phyloP scores from a whole-genome alignment of 2,329 filamentous ascomycete species.

The Penicillium sp. region DNA sequence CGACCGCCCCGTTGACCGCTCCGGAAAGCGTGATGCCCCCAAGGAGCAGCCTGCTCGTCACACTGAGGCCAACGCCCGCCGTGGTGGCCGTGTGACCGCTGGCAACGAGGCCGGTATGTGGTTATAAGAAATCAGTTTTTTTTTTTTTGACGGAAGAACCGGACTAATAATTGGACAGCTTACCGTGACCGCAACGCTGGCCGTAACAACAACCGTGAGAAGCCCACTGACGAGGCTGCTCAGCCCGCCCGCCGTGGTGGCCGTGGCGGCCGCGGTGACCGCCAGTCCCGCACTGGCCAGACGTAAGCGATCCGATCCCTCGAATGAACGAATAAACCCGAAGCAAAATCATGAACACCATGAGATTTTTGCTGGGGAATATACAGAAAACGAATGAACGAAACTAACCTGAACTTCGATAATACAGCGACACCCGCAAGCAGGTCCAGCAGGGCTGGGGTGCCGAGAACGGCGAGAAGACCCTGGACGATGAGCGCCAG shows the following conservation, averaged over 20 bases:
- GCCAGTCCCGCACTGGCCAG: slow-evolving; percentile 61
- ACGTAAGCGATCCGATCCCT: slow-evolving; percentile 49
- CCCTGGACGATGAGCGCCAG: slow-evolving; percentile 87
- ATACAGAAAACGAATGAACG: not conserved
- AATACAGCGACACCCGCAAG: slow-evolving; percentile 45
- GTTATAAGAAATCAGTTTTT: slow-evolving; percentile 1
- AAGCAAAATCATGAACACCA: not conserved
- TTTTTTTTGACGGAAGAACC: not conserved
- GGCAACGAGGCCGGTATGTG: slow-evolving; percentile 86
- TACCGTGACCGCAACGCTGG: slow-evolving; percentile 88
- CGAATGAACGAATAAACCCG: slow-evolving; percentile 4
- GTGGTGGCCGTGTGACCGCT: slow-evolving; percentile 54
- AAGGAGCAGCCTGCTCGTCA: slow-evolving; percentile 62
- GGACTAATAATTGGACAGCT: slow-evolving; percentile 54
- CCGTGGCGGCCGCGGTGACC: slow-evolving; percentile 50
- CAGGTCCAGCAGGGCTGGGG: slow-evolving; percentile 82
- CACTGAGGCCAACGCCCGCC: slow-evolving; percentile 41
- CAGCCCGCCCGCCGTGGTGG: slow-evolving; percentile 47
- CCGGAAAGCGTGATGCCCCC: slow-evolving; percentile 83
- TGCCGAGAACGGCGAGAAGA: slow-evolving; percentile 73
- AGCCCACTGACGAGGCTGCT: slow-evolving; percentile 69
- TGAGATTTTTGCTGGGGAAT: not conserved
- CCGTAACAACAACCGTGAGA: slow-evolving; percentile 76
- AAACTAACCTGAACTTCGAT: slow-evolving; percentile 24
- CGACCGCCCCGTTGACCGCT: slow-evolving; percentile 76